Evolutionary conservation across 1,139 yeast genomes (phyloP), one percentile per base, ranked within the genome.

Genomic region (Taiozyma sp.): DNA sequence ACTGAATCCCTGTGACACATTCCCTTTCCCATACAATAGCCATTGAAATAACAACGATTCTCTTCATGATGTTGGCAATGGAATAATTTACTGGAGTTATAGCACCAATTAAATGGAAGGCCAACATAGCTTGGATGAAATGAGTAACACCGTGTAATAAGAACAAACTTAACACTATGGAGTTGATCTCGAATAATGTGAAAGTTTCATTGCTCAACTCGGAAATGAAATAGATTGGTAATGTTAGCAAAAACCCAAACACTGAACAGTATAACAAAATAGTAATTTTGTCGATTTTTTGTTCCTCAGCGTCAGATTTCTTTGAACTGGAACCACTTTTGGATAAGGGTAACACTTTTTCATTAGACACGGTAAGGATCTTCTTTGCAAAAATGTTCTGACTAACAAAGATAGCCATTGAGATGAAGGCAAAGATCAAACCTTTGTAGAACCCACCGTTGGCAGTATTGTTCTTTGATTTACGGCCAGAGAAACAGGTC

Each of bases 351-450:
- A 48, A 42, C 8, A 38, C 28, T 4, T 32, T 44, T 19, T 34
- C 43, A 30, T 48, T 62, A 48, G 69, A 70, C n/a, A 72, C 74
- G 2, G 97, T 89, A 51, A 92, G 72, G 52, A 90, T 80, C 59
- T 81, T 83, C 68, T 92, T 92, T 47, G 97, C 93, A 71, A 89
- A 91, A 60, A 92, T 89, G 68, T 92, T 92, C 66, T 92, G 98
- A 16, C 90, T 76, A 19, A 92, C 98, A 70, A 92, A 92, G 48
- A 91, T 88, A 45, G 88, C 64, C 83, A 92, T 87, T 19, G 96
- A 88, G 38, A 85, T 61, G 54, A 88, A 81, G 2, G 97, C 96
- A 68, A 81, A 89, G 14, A 79, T 43, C 50, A 91, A 72, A 0
- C 98, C 97, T 46, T 74, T 66, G 43, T 79, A 67, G 64, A 83